Percentiles rank a stretch among this genome's conserved stretches.
These are phyloP conservation scores for Coemansia sp. DNA, from an alignment of 192 early-diverging fungal species.

Conservation along the genomic window DNA sequence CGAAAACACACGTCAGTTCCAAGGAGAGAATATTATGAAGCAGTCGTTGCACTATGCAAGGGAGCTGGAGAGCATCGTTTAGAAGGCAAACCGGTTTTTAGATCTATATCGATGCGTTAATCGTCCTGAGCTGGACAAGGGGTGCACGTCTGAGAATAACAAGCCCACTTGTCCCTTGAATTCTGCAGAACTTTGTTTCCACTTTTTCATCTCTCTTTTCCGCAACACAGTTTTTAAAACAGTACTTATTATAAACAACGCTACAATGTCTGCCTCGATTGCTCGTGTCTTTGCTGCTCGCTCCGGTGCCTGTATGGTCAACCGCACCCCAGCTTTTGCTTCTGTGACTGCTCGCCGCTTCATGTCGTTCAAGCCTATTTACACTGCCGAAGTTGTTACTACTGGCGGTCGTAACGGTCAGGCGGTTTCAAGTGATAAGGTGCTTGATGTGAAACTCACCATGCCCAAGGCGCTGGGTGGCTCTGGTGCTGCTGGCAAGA, in stretches of 20 bases:
- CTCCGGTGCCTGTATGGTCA: conserved; percentile 12
- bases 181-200: not conserved
- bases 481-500: conserved; percentile 52
- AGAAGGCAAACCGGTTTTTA: conserved; percentile 20
- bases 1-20: conserved; percentile 67
- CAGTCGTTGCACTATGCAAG: conserved; percentile 85
- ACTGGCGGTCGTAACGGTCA: conserved; percentile 59
- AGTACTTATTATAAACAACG: not conserved
- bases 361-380: conserved; percentile 55
- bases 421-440: conserved; percentile 55
- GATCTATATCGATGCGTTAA: not conserved
- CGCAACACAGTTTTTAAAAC: not conserved
- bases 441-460: conserved; percentile 51
- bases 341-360: conserved; percentile 26
- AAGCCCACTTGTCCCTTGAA: not conserved
- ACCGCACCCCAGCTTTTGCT: conserved; percentile 3
- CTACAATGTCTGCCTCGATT: conserved; percentile 23
- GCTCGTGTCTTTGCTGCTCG: conserved; percentile 35
- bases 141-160: not conserved
- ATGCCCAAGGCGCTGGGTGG: conserved; percentile 60
- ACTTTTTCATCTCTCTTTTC: conserved; percentile 3
- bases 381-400: conserved; percentile 56
- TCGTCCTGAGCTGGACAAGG: no score
- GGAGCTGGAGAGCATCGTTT: conserved; percentile 96
- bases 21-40: conserved; percentile 78